Base-by-base conservation (phyloP, 441 rosid genomes). In the Syzygium syzygioides region DNA sequence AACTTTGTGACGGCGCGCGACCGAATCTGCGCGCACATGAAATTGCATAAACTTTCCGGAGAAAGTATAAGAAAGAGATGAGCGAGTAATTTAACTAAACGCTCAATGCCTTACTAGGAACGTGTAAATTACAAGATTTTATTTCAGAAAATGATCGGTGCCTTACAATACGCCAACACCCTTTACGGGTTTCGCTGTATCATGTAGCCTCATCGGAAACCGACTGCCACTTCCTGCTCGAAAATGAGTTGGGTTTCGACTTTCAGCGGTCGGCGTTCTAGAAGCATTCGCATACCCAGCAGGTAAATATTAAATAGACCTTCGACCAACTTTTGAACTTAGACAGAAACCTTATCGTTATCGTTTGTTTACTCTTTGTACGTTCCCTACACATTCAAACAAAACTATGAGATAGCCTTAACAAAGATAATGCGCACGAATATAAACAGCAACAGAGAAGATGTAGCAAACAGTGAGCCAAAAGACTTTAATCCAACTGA, bases 21-120 rank as follows among this genome's bases (percentile, higher is more conserved):
- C 76, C 90, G 93, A 85, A 93, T 93, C 99, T 96, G 98, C 96
- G 92, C 79, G 56, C 9, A 23, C 55, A 68, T 14, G 20, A 87
- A 34, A 55, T 55, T 53, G 57, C 76, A 85, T 55, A 59, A 45
- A 60, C 85, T 7, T 80, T 56, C n/a, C n/a, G 30, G 62, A 32
- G 23, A 15, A 52, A 34, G 28, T 37, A 85, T 54, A 50, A 50
- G 59, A 83, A 17, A 55, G 37, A 28, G 56, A 85, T 64, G 20
- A 48, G 32, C 64, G 86, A 55, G 50, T 88, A 20, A 79, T 57
- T 26, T 19, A 57, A 80, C 87, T 76, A 76, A 76, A 79, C 12
- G 30, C 53, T 7, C 11, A 41, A 79, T 26, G 30, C 84, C 84
- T 14, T 45, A 79, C 53, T 25, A 14, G 30, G 53, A 23, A 79